A percentile compares a stretch with the other conserved stretches of the same genome.
These are phyloP conservation scores for Acanthamoeba lenticulata DNA, from an alignment of 208 protist genomes.

Conservation along the genomic window DNA sequence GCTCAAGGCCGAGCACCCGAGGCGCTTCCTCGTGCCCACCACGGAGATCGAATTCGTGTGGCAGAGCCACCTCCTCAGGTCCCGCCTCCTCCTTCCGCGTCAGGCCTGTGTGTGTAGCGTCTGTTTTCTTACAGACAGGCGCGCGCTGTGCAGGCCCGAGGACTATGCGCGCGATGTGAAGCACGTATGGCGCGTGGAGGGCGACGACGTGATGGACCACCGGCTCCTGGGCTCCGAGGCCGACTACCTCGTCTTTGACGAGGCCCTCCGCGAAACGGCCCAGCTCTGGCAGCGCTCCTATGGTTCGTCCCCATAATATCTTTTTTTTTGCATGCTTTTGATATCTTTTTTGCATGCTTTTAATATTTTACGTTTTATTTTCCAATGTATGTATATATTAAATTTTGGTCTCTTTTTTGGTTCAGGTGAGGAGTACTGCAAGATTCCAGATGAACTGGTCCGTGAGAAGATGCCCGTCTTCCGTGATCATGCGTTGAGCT, in stretches of 20 bases:
- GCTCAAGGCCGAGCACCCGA: background rate
- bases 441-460: background rate
- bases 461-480: background rate
- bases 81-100: too few relatives aligned
- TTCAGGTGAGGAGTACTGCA: background rate
- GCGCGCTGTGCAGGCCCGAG: background rate
- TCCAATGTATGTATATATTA: too few relatives aligned
- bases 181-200: background rate
- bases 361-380: too few relatives aligned
- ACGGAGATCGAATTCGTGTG: background rate
- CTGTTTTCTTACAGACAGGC: background rate
- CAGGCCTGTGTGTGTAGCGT: too few relatives aligned
- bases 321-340: background rate
- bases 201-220: background rate
- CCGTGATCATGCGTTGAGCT: background rate
- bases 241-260: background rate
- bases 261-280: background rate
- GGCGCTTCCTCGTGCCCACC: background rate
- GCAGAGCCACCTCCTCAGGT: background rate
- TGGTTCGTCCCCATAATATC: background rate
- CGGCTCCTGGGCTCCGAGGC: background rate
- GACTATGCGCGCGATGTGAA: background rate
- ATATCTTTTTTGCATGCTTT: background rate
- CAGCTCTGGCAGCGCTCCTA: background rate
- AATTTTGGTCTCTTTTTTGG: too few relatives aligned